Base-by-base conservation (phyloP, 2,329 filamentous ascomycete genomes). In the Sclerotinia nivalis region DNA sequence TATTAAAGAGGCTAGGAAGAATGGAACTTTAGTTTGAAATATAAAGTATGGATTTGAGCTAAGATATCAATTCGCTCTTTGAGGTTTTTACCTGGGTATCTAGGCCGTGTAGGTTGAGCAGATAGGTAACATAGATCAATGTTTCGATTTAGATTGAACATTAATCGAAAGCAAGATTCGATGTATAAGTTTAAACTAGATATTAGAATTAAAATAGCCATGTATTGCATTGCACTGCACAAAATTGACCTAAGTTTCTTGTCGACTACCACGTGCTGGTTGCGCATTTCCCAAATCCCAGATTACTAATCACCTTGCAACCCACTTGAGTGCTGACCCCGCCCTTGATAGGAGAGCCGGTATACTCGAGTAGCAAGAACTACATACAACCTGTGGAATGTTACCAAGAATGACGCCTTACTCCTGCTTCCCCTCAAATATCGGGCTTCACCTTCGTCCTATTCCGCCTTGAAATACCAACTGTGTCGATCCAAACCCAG, bases 231-330 rank as follows among this genome's bases (percentile, higher is more conserved):
- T 58, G 31, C 5, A 40, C 34, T 58, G 31, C 5, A 40, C 34
- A 34, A 34, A 34, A 34, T 6, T 7, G 34, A 34, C 34, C 5
- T 7, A 8, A 31, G 5, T 31, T 31, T 31, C 34, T 6, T 34
- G 4, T 34, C 34, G 34, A 34, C 34, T 5, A 31, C 31, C 31
- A 31, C 31, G 31, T 31, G n/a, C n/a, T n/a, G n/a, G n/a, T n/a
- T 55, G 10, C 18, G 9, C 45, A 47, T 47, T 47, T 20, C 45
- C 8, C 10, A 22, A 47, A 22, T 18, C 15, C 18, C 20, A 1
- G 37, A 66, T 66, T 66, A 66, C 64, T 56, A 66, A 66, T 66
- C 50, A 12, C n/a, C 8, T 45, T n/a, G 25, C n/a, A 37, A 25
- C 25, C 18, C 45, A 37, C 54, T n/a, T 20, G 22, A 8, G 34